Evolutionary conservation across 768 basidiomycete genomes (phyloP), one percentile per base, ranked within the genome.

Genomic region (Phallus indusiatus): DNA sequence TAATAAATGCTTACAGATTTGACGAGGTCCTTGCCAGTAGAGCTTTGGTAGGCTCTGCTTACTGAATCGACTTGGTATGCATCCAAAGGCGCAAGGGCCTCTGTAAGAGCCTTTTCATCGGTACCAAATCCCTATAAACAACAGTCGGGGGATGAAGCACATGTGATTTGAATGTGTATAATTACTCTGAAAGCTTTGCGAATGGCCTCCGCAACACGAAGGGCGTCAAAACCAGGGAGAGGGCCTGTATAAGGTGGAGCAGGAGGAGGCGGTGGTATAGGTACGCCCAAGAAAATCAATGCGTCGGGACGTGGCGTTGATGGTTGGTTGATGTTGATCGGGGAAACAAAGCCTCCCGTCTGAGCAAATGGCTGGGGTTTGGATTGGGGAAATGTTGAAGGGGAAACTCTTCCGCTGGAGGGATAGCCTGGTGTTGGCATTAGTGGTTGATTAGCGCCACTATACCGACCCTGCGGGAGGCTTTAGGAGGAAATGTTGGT

Each of bases 121-220:
- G 57, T 59, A 5, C 57, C 57, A 24, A 59, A 59, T 1, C 57
- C 57, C 57, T 59, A 33, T 59, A 10, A 50, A 36, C n/a, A 51
- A 34, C 8, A n/a, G n/a, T 21, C 21, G n/a, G 47, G 2, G 14
- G 8, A 51, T 34, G 12, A 34, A 14, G 12, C 11, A 51, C 50
- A 42, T 14, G n/a, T 42, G 12, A 42, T 11, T n/a, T n/a, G n/a
- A n/a, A n/a, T n/a, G n/a, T n/a, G n/a, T n/a, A n/a, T n/a, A n/a
- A n/a, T 16, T 22, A 59, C 57, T 33, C 50, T 59, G 20, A 59
- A 37, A 22, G 57, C 57, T 37, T 59, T 59, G n/a, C 57, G 48
- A 11, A 59, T 34, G 36, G 21, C 47, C 36, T 52, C 57, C 24
- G 34, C 48, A 17, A 36, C 57, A 51, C 57, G 20, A 17, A 34